Evolutionary conservation across 371 early-diverging fungal genomes (phyloP).

Genomic region (Mortierella polycephala): DNA sequence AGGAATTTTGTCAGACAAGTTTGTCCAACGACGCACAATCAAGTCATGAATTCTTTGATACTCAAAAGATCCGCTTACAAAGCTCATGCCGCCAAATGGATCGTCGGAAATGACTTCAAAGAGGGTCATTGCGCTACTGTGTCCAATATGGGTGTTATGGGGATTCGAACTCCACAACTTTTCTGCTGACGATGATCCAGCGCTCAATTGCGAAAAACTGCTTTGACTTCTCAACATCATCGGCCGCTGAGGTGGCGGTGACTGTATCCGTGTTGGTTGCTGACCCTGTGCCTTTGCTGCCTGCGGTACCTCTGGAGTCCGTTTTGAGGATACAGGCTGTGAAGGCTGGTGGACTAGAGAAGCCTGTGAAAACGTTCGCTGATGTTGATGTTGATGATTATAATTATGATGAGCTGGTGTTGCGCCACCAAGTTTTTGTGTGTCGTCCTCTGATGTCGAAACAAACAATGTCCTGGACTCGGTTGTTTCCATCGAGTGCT

Average conservation of each 20-base stretch:
- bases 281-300: too few relatives aligned
- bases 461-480: background rate
- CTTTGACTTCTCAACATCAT: background rate
- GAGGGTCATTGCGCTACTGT: constrained; percentile 2
- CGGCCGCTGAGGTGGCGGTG: too few relatives aligned
- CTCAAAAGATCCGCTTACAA: constrained; percentile 16
- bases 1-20: background rate
- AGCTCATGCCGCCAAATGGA: constrained; percentile 30
- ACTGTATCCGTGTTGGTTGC: too few relatives aligned
- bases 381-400: background rate
- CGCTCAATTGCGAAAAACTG: background rate
- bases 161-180: background rate
- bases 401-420: too few relatives aligned
- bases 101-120: constrained; percentile 32
- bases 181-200: background rate
- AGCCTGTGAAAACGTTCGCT: background rate
- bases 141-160: background rate
- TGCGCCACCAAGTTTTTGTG: background rate
- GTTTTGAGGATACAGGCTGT: too few relatives aligned
- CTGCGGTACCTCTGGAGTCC: too few relatives aligned
- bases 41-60: background rate
- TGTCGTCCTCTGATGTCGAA: background rate
- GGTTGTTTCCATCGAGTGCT: too few relatives aligned
- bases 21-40: background rate
- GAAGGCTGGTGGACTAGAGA: too few relatives aligned